Evolutionary conservation across 345 rosid species (phyloP).

Genomic region (Fremontodendron californicum): DNA sequence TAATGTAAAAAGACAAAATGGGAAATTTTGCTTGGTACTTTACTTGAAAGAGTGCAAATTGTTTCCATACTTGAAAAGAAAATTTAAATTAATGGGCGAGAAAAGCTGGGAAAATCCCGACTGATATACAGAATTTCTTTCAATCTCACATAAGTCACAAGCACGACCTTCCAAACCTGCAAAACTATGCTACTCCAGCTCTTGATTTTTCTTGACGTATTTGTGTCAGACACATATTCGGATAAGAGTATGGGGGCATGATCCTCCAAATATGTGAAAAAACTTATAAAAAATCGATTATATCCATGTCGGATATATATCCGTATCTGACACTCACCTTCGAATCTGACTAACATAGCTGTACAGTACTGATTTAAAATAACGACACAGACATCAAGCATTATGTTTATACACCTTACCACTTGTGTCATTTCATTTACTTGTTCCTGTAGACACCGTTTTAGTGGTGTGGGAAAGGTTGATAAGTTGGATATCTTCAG

Average conservation of each 20-base stretch:
- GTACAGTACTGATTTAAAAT: background rate
- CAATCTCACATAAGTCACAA: slow-evolving; percentile 57
- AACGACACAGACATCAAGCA: background rate
- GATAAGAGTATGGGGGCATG: too few relatives aligned
- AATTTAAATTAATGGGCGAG: background rate
- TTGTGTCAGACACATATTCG: too few relatives aligned
- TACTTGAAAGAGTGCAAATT: background rate
- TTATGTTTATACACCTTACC: background rate
- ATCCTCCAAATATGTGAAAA: too few relatives aligned
- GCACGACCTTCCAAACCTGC: slow-evolving; percentile 55
- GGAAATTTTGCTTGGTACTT: background rate
- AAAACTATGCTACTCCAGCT: too few relatives aligned
- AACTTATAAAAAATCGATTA: too few relatives aligned
- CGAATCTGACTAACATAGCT: too few relatives aligned
- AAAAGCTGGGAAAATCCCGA: slow-evolving; percentile 42
- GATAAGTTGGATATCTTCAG: background rate
- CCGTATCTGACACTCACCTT: too few relatives aligned
- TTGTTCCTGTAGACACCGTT: background rate
- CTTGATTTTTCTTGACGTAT: too few relatives aligned
- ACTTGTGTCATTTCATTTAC: background rate
- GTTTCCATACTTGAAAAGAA: background rate
- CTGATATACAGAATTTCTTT: slow-evolving; percentile 51
- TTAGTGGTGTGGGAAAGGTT: background rate
- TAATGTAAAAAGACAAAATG: background rate
- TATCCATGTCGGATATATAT: too few relatives aligned